These are phyloP conservation scores for Fonsecaea multimorphosa DNA, from an alignment of 2,329 filamentous ascomycete species.

Conservation along the genomic window DNA sequence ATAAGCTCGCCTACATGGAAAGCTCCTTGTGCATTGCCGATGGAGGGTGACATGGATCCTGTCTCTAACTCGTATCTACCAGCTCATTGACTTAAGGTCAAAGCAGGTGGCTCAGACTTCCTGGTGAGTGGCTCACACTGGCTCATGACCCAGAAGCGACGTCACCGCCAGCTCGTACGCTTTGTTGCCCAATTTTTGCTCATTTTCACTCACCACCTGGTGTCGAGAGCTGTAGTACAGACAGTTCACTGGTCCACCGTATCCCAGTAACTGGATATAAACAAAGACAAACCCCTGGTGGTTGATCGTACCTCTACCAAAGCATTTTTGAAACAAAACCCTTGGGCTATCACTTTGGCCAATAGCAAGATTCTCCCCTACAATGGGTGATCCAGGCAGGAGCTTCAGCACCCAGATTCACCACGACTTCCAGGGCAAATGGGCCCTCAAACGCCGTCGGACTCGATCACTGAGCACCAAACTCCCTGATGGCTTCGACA, in stretches of 20 bases:
- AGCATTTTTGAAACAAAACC: background rate
- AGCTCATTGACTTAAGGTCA: background rate
- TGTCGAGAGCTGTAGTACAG: background rate
- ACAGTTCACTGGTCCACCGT: background rate
- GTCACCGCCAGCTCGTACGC: background rate
- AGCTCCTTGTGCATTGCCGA: background rate
- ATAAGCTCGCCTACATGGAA: background rate
- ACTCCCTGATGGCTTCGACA: slow-evolving; percentile 28
- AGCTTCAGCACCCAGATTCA: slow-evolving; percentile 30
- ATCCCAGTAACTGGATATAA: background rate
- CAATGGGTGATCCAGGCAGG: slow-evolving; percentile 25
- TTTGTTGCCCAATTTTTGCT: background rate
- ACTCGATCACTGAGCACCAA: slow-evolving; percentile 27
- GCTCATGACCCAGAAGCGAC: background rate
- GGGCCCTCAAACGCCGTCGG: slow-evolving; percentile 29
- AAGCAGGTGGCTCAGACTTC: background rate
- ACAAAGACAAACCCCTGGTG: background rate
- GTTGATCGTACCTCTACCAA: background rate
- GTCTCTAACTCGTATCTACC: background rate
- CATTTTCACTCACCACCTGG: background rate
- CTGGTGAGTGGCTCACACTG: background rate
- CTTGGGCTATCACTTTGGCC: background rate
- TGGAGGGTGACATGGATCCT: background rate
- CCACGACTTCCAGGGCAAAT: slow-evolving; percentile 32
- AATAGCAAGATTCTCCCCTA: background rate